Evolutionary conservation across 805 yeast genomes (phyloP), one percentile per base, ranked within the genome.

Genomic region (Kuraishia ogatae): DNA sequence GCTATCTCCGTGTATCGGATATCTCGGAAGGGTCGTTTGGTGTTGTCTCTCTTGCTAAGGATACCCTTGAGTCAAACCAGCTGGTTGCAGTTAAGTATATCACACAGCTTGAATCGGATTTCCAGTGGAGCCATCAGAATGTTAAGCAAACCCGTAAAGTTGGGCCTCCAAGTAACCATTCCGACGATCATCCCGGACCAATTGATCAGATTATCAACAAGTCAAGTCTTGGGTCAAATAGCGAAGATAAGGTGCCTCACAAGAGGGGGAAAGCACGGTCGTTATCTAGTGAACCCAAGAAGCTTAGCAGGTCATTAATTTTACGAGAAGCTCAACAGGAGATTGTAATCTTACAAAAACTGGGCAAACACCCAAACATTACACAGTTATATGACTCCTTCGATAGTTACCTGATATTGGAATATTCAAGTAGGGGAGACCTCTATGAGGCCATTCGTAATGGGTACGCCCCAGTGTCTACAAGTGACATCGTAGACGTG

Each of bases 1-100:
- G 87, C 55, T 93, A 90, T 71, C 72, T 74, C 56, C 85, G 85
- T 61, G 76, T 90, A 22, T 83, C 81, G 56, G 89, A 84, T 64
- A 81, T 93, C 57, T 89, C 92, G 65, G 92, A 89, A 68, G 98
- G 98, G 29, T 89, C 97, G 0, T 93, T 89, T 69, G 98, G 98
- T 53, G 80, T 87, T 51, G 98, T 93, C 8, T 84, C 96, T 1
- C 76, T 93, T 24, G 97, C 97, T 10, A 84, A 83, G 62, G 97
- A 93, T 67, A 75, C 77, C 24, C 70, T 73, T 46, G 57, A 65
- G 29, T 61, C 66, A 29, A 63, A 74, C 58, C 72, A 74, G 55
- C 70, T 87, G 51, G 96, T 88, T 28, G 98, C 97, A 2, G 83
- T 93, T 58, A 92, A 93, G 71, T 89, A 88, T 66, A 52, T 52